Percentiles rank a stretch among this genome's conserved stretches.
Conservation (phyloP, 2,329 filamentous ascomycete genomes). For the Berkeleyomyces rouxiae region DNA sequence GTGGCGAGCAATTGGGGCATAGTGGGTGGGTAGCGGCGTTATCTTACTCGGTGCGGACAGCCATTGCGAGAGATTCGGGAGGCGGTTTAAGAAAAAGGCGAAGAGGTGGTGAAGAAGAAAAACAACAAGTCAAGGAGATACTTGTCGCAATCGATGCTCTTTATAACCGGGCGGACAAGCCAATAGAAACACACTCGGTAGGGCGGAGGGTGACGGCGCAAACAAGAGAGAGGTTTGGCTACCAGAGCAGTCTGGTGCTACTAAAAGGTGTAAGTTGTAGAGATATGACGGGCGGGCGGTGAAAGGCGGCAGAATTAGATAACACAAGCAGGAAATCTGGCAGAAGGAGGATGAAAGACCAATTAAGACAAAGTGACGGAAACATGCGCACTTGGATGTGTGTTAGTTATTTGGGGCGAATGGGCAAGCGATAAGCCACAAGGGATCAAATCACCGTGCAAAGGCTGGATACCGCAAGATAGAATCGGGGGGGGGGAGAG, state of each 20-base stretch:
- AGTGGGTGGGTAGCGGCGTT: constrained; percentile 19
- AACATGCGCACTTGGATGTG: not conserved
- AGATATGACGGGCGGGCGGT: not conserved
- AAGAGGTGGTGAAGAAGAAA: not conserved
- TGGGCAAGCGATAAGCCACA: not conserved
- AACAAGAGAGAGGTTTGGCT: not conserved
- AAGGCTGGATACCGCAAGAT: not conserved
- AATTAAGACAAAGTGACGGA: not conserved
- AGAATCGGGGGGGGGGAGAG: not conserved
- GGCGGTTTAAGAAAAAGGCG: constrained; percentile 3
- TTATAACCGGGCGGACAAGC: not conserved
- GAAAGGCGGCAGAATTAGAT: not conserved
- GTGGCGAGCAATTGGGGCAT: not conserved
- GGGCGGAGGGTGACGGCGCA: not conserved
- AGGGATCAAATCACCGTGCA: not conserved
- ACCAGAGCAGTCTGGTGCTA: not conserved
- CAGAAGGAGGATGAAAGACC: not conserved
- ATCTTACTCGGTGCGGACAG: constrained; percentile 29
- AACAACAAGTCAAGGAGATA: not conserved
- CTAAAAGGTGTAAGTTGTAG: not conserved
- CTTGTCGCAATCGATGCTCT: not conserved
- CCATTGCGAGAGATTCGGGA: constrained; percentile 21
- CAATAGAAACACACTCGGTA: not conserved
- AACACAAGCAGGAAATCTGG: not conserved
- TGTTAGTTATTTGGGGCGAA: too few relatives aligned